Evolutionary conservation across 192 early-diverging fungal genomes (phyloP), one percentile per base, ranked within the genome.

Genomic region (Polychytrium aggregatum): DNA sequence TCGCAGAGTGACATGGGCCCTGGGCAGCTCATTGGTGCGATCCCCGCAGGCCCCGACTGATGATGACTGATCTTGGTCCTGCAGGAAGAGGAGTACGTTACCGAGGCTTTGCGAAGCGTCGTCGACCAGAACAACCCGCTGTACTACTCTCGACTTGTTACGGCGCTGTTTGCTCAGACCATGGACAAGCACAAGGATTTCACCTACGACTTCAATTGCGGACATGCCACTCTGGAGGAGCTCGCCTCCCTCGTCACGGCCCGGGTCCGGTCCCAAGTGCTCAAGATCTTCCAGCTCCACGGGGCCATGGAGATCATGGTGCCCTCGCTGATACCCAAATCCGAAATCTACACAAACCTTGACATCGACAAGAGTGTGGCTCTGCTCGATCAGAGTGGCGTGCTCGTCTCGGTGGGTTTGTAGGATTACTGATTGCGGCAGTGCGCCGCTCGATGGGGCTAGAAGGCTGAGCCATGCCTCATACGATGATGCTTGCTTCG

Each of bases 31-130:
- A 2, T 44, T 16, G 30, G 0, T 21, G 46, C 2, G 11, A 11
- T 47, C 4, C 14, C 16, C 14, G 25, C 21, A 2, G 25, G 46
- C 11, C 31, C 22, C 20, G 16, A 2, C 46, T 31, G 9, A 29
- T 33, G n/a, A n/a, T 16, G 13, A 20, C 31, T 31, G 25, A 26
- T 16, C 18, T 22, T 2, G 22, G 2, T 58, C 37, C 2, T 40
- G n/a, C 29, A 48, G 44, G 90, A 92, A 50, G 88, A 92, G 59
- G 89, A 92, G 56, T 85, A 90, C 51, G 77, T 93, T 36, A 73
- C 51, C 16, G 90, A 95, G 67, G 86, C 84, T n/a, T 80, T 97
- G 22, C 75, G 85, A 14, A 88, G 82, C 20, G 88, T 97, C 38
- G 68, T 79, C 50, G 88, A 88, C 51, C 90, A 63, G 31, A 58